Evolutionary conservation across 139 green algal species (phyloP), one percentile per base, ranked within the genome.

Genomic region (Nannochloris sp.): DNA sequence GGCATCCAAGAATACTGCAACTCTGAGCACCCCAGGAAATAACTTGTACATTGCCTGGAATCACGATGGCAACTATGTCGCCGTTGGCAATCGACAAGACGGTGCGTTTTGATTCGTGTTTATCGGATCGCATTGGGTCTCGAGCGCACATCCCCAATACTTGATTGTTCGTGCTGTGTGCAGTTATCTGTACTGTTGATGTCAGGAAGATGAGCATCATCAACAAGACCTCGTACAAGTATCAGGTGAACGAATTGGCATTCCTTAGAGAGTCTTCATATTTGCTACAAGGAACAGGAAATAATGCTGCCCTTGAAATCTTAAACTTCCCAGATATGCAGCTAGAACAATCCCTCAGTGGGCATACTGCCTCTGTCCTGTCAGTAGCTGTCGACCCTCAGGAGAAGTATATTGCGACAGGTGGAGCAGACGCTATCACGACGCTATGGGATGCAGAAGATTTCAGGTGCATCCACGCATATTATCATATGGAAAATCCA

Each of bases 1-100:
- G 5, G 16, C 12, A 1, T 36, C 33, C 33, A 70, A 70, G 26
- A 73, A 70, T 65, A 70, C 65, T 3, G 71, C 65, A 43, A 73
- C 65, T 6, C 45, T 78, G 20, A 28, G 29, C 29, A 74, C 65
- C 17, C 59, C 59, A 2, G 65, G 59, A 10, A 13, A 58, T 51
- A 78, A 78, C 31, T 61, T 73, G 16, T 70, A 68, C 31, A 40
- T 78, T 31, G 20, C 60, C 13, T 78, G 71, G 71, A 70, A 49
- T 33, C 49, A 25, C 0, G 71, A 78, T 25, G 40, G 44, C 2
- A 57, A 78, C n/a, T 65, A 63, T 56, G 6, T 78, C 40, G 71
- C 50, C 0, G 71, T 78, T 59, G 63, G 49, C 13, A 63, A 51
- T 14, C 63, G n/a, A 63, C n/a, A 68, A 43, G 45, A 68, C 29